These are phyloP conservation scores for Tylopilus sp. DNA, from an alignment of 1,284 basidiomycete species.

Conservation along the genomic window DNA sequence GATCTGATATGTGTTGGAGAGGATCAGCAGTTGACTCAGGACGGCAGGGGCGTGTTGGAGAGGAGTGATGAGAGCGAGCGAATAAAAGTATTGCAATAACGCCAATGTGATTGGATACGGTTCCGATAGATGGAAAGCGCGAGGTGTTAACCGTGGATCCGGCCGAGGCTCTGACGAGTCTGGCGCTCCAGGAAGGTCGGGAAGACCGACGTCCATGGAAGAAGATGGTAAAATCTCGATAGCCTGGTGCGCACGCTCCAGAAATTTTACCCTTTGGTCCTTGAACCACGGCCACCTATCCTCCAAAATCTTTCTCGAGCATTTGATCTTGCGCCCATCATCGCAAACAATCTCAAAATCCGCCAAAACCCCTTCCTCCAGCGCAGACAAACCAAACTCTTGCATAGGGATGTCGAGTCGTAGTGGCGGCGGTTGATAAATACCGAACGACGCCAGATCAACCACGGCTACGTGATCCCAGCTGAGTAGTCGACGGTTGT, in stretches of 20 bases:
- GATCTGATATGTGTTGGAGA: constrained; percentile 82
- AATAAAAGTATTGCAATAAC: constrained; percentile 90
- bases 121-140: constrained; percentile 79
- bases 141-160: constrained; percentile 77
- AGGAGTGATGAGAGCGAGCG: constrained; percentile 79
- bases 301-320: constrained; percentile 78
- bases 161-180: constrained; percentile 46
- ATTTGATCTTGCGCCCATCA: constrained; percentile 80
- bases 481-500: constrained; percentile 83
- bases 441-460: constrained; percentile 89
- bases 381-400: constrained; percentile 70
- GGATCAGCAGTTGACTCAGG: constrained; percentile 79
- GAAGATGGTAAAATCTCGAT: constrained; percentile 57
- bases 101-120: constrained; percentile 87
- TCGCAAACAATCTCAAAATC: constrained; percentile 93
- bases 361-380: constrained; percentile 71
- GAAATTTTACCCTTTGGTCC: constrained; percentile 59
- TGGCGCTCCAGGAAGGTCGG: constrained; percentile 51
- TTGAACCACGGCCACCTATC: constrained; percentile 95
- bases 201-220: constrained; percentile 54
- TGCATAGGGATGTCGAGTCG: constrained; percentile 69
- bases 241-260: constrained; percentile 51
- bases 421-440: constrained; percentile 82
- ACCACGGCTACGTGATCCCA: constrained; percentile 90
- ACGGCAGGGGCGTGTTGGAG: constrained; percentile 89